Evolutionary conservation across 2,329 filamentous ascomycete species (phyloP).

Genomic region (Xenoacremonium recifei): DNA sequence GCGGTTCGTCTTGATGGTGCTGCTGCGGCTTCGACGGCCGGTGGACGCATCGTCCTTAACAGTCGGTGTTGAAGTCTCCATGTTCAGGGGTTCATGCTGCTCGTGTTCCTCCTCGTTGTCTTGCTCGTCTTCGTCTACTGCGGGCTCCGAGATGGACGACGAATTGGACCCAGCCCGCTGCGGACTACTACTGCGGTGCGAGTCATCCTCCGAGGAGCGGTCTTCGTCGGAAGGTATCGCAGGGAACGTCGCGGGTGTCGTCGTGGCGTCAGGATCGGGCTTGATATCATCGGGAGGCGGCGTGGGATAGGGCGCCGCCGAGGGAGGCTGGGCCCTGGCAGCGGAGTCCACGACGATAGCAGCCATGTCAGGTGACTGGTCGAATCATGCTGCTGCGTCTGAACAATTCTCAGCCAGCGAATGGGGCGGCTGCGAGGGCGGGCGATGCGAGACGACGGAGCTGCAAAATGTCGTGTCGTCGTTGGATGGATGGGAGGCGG

Average conservation of each 20-base stretch:
- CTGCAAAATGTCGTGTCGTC: no score
- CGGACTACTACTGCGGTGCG: constrained; percentile 18
- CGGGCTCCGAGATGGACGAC: constrained; percentile 30
- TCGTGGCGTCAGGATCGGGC: constrained; percentile 9
- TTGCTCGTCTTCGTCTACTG: constrained; percentile 15
- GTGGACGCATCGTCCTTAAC: constrained; percentile 8
- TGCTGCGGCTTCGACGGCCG: constrained; percentile 27
- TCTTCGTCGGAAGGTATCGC: constrained; percentile 30
- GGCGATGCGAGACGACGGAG: no score
- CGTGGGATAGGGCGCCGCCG: constrained; percentile 3
- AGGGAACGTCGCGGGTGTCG: constrained; percentile 11
- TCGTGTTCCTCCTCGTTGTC: constrained; percentile 5
- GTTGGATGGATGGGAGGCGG: no score
- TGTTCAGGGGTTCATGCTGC: constrained; percentile 1
- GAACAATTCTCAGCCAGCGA: no score
- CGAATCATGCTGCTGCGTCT: constrained; percentile 1
- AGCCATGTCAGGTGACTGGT: constrained; percentile 17
- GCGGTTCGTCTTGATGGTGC: constrained; percentile 27
- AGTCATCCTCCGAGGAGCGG: constrained; percentile 29
- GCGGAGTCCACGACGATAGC: constrained; percentile 19
- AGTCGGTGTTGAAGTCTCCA: not conserved
- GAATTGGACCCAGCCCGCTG: constrained; percentile 24
- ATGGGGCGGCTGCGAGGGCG: no score
- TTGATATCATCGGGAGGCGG: constrained; percentile 3
- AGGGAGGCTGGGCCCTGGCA: constrained; percentile 14